These are phyloP conservation scores for Penicillium canariense DNA, from an alignment of 495 filamentous ascomycete species.

Conservation along the genomic window DNA sequence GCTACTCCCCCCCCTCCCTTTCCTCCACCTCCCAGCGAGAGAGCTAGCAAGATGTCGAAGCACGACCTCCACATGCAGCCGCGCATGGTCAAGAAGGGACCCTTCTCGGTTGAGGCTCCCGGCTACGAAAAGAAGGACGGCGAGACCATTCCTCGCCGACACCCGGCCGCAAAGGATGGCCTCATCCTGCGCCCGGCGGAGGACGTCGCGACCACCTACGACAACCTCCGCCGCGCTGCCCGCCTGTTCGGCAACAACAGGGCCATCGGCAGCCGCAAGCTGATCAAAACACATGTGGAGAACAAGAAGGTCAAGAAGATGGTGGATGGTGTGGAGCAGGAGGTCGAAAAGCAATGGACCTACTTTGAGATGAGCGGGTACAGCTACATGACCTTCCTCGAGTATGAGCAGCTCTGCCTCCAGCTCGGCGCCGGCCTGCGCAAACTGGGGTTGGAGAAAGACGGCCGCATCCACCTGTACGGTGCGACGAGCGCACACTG, in stretches of 20 bases:
- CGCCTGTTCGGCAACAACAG: slow-evolving; percentile 86
- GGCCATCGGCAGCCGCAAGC: slow-evolving; percentile 73
- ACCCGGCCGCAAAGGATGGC: slow-evolving; percentile 67
- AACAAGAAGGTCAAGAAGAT: slow-evolving; percentile 97
- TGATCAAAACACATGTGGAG: slow-evolving; percentile 85
- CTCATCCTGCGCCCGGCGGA: slow-evolving; percentile 64
- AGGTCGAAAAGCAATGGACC: slow-evolving; percentile 94
- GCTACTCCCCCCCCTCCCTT: slow-evolving; percentile 12
- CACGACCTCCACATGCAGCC: slow-evolving; percentile 62
- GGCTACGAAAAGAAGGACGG: slow-evolving; percentile 69
- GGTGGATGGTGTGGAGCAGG: slow-evolving; percentile 81
- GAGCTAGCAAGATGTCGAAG: slow-evolving; percentile 34
- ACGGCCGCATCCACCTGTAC: slow-evolving; percentile 80
- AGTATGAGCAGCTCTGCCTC: slow-evolving; percentile 76
- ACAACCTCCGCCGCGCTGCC: slow-evolving; percentile 76
- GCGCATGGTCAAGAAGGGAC: slow-evolving; percentile 54
- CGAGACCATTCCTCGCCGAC: slow-evolving; percentile 87
- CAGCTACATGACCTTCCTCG: slow-evolving; percentile 79
- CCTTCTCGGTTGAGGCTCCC: slow-evolving; percentile 79
- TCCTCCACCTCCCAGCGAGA: neutral
- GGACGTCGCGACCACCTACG: slow-evolving; percentile 79
- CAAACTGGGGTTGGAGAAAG: slow-evolving; percentile 73
- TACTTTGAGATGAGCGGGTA: slow-evolving; percentile 93
- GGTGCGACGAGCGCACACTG: slow-evolving; percentile 84
- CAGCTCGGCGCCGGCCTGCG: slow-evolving; percentile 74